Evolutionary conservation across 1,284 basidiomycete species (phyloP).

Genomic region (Phylloporus sp.): DNA sequence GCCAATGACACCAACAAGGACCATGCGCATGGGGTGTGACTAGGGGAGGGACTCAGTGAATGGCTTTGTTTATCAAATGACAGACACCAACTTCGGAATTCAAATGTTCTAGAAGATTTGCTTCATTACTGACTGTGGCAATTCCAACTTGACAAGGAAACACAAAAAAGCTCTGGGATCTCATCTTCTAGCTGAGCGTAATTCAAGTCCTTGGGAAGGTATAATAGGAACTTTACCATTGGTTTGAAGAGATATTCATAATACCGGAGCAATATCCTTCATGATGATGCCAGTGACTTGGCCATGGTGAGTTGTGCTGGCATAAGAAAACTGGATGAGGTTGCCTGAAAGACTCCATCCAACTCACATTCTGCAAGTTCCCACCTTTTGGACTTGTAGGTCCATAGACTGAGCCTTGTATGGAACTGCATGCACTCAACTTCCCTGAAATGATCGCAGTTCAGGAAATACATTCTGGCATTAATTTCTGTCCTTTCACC

Average conservation of each 20-base stretch:
- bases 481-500: too few species aligned
- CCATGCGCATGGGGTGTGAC: constrained; percentile 97
- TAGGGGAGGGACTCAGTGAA: constrained; percentile 35
- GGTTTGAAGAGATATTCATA: constrained; percentile 71
- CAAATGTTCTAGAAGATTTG: constrained; percentile 56
- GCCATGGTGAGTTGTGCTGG: too few species aligned
- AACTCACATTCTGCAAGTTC: too few species aligned
- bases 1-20: constrained; percentile 87
- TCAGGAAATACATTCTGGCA: too few species aligned
- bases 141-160: constrained; percentile 83
- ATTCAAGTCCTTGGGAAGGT: constrained; percentile 88
- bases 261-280: constrained; percentile 91
- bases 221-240: constrained; percentile 81
- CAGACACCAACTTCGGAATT: background rate
- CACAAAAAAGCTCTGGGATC: constrained; percentile 86
- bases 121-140: constrained; percentile 88
- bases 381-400: too few species aligned
- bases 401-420: too few species aligned
- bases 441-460: too few species aligned
- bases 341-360: too few species aligned
- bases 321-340: too few species aligned
- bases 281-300: too few species aligned
- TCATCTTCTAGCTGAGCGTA: constrained; percentile 91
- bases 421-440: too few species aligned
- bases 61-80: constrained; percentile 83